Evolutionary conservation across 345 rosid species (phyloP), one percentile per base, ranked within the genome.

Genomic region (Sonneratia alba): DNA sequence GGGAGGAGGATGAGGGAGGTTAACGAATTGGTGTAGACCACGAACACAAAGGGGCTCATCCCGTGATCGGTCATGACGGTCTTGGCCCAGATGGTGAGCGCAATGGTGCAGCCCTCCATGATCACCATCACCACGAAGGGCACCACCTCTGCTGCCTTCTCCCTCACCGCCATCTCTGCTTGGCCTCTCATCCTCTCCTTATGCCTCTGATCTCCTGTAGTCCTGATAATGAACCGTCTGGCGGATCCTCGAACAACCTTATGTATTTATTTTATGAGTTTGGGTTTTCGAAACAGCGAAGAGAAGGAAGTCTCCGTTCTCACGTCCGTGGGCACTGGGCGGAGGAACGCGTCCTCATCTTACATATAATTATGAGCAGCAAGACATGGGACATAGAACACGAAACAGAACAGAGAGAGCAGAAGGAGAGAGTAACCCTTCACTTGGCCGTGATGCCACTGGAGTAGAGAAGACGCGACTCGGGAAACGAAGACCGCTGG

Each of bases 41-140:
- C 85, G 78, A 92, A 92, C 45, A 92, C 92, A 66, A 84, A 92
- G 72, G 92, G 96, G 68, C 90, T 92, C 85, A 86, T 71, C 19
- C 98, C 96, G 69, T 81, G 24, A 36, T 59, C 76, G 7, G 84
- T 76, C 69, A 92, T 72, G 43, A 81, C 86, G 1, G 90, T 83
- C 76, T 87, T 88, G 0, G 90, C 88, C 86, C 89, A 19, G 36
- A 76, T 87, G 1, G 96, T 92, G 19, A 92, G 72, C 71, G 78
- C 93, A 47, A 88, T 83, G 21, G 96, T 85, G 79, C 88, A 81
- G 27, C 88, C 96, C 27, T 92, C 92, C 87, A 86, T 80, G 71
- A 81, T 70, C 76, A 87, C 83, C 97, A 89, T 89, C 77, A 78
- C 77, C 42, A 74, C 37, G 73, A 83, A 89, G 40, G 91, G 87